These are phyloP conservation scores for Lepidium africanum DNA, from an alignment of 345 rosid genomes.

Conservation along the genomic window DNA sequence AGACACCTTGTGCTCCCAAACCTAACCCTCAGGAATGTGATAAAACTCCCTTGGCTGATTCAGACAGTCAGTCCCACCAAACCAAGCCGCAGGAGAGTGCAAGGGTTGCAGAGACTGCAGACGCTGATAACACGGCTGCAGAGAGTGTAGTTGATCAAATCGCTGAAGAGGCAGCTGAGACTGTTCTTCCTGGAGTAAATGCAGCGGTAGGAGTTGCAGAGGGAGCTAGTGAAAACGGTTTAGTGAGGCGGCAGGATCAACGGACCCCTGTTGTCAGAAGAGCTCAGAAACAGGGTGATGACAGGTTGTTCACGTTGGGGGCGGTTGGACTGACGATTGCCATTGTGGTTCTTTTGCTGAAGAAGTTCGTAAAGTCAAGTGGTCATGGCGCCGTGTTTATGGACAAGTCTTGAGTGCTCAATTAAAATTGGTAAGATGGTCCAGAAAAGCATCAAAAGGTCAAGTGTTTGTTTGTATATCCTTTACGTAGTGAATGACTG, in stretches of 20 bases:
- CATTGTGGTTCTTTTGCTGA: slow-evolving; percentile 71
- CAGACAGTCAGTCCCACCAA: slow-evolving; percentile 2
- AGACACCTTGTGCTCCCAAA: slow-evolving; percentile 64
- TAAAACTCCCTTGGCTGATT: background rate
- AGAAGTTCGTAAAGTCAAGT: slow-evolving; percentile 75
- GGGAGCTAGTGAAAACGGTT: background rate
- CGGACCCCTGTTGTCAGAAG: background rate
- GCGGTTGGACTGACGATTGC: slow-evolving; percentile 86
- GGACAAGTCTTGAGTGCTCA: slow-evolving; percentile 32
- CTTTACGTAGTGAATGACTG: background rate
- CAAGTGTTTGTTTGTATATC: background rate
- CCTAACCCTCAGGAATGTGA: slow-evolving; percentile 10
- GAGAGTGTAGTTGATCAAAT: slow-evolving; percentile 38
- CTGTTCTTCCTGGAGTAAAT: slow-evolving; percentile 17
- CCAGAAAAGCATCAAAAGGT: background rate
- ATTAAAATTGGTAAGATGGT: background rate
- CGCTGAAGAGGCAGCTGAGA: slow-evolving; percentile 28
- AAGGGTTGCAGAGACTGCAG: background rate
- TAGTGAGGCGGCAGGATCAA: background rate
- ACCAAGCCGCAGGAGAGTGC: background rate
- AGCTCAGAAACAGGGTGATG: slow-evolving; percentile 51
- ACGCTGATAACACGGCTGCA: slow-evolving; percentile 21
- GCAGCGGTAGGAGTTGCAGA: slow-evolving; percentile 19
- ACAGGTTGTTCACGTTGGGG: slow-evolving; percentile 79
- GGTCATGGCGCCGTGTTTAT: slow-evolving; percentile 76